Conservation (phyloP, 768 basidiomycete genomes). For the Boletellus emodensis region DNA sequence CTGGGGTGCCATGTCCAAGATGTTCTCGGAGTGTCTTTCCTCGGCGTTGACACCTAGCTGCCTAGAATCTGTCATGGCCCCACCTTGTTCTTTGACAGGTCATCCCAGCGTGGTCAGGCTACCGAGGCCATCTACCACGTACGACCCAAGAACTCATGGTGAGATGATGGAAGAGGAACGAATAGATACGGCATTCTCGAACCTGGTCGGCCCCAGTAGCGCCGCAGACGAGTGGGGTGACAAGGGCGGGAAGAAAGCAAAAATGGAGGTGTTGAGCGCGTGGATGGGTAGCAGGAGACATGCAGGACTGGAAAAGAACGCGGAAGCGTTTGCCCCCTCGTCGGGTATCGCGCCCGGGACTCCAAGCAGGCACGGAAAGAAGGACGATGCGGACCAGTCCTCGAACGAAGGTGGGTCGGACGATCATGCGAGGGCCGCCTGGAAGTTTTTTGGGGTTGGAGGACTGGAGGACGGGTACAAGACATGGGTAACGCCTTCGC, state of each 20-base stretch:
- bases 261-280: slow-evolving; percentile 41
- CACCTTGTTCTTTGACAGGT: slow-evolving; percentile 20
- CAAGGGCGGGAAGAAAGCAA: slow-evolving; percentile 40
- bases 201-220: slow-evolving; percentile 56
- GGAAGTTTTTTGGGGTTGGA: slow-evolving; percentile 47
- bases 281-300: slow-evolving; percentile 38
- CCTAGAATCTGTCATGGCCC: slow-evolving; percentile 19
- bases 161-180: slow-evolving; percentile 20
- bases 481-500: slow-evolving; percentile 18
- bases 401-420: slow-evolving; percentile 41
- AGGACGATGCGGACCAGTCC: slow-evolving; percentile 42
- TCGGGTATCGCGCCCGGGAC: neutral
- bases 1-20: slow-evolving; percentile 64
- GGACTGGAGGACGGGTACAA: slow-evolving; percentile 20
- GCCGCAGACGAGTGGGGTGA: slow-evolving; percentile 57
- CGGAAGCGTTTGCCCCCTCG: slow-evolving; percentile 14
- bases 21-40: slow-evolving; percentile 60
- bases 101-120: slow-evolving; percentile 7
- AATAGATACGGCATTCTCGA: slow-evolving; percentile 55
- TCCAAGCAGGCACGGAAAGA: slow-evolving; percentile 15
- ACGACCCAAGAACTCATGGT: neutral
- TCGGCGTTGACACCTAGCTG: slow-evolving; percentile 1
- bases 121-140: slow-evolving; percentile 22
- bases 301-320: slow-evolving; percentile 34
- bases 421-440: slow-evolving; percentile 54